Evolutionary conservation across 768 basidiomycete species (phyloP).

Genomic region (Boletus tylopilopsis): DNA sequence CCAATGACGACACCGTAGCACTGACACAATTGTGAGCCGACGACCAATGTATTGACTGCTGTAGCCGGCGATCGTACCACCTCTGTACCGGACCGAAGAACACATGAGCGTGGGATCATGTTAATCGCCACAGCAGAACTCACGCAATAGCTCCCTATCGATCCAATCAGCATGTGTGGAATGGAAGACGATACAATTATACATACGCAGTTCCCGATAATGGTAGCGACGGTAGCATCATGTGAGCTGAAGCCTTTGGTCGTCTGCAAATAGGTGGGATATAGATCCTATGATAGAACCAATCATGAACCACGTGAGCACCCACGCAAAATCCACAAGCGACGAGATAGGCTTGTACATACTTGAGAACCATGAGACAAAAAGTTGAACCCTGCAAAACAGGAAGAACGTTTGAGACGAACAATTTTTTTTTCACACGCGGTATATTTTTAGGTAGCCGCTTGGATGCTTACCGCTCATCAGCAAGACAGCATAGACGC

Average conservation of each 20-base stretch:
- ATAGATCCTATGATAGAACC: slow-evolving; percentile 48
- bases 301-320: neutral
- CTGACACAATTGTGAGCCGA: slow-evolving; percentile 65
- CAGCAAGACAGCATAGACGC: slow-evolving; percentile 79
- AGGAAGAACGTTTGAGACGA: neutral
- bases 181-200: neutral
- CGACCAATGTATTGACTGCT: slow-evolving; percentile 76
- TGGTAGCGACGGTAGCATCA: slow-evolving; percentile 70
- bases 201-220: slow-evolving; percentile 71
- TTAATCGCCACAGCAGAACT: slow-evolving; percentile 20
- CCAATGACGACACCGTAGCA: neutral
- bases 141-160: slow-evolving; percentile 44
- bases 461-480: slow-evolving; percentile 64
- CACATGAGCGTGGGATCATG: neutral
- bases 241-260: slow-evolving; percentile 58
- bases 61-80: slow-evolving; percentile 68
- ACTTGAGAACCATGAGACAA: slow-evolving; percentile 70
- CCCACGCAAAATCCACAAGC: neutral
- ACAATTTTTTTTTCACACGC: no score
- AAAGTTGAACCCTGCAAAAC: slow-evolving; percentile 62
- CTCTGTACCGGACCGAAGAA: slow-evolving; percentile 29
- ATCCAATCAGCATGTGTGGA: neutral
- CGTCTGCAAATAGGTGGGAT: slow-evolving; percentile 68
- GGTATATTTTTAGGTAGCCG: no score
- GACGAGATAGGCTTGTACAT: slow-evolving; percentile 9